phyloP scores from a whole-genome alignment of 192 early-diverging fungal species.

The Coemansia sp. region DNA sequence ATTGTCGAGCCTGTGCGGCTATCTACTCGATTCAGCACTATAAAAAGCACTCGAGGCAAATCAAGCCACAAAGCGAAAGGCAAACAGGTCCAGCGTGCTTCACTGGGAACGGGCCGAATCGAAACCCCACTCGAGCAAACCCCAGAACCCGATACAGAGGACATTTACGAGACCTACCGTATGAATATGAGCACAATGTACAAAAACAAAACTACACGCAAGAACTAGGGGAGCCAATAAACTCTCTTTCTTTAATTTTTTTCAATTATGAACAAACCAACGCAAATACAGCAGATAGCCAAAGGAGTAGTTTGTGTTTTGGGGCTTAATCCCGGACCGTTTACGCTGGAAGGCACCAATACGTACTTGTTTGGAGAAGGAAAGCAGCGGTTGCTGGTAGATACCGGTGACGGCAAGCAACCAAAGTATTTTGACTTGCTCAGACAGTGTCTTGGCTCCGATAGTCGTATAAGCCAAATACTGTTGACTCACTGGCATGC shows the following conservation, averaged over 20 bases:
- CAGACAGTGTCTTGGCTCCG: constrained; percentile 50
- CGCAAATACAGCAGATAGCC: constrained; percentile 57
- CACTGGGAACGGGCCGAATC: constrained; percentile 22
- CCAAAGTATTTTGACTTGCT: constrained; percentile 64
- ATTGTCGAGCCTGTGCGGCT: constrained; percentile 41
- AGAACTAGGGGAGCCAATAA: background rate
- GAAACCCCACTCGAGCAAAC: background rate
- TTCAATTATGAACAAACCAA: constrained; percentile 50
- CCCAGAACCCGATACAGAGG: constrained; percentile 3
- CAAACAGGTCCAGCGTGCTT: constrained; percentile 10
- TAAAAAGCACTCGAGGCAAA: constrained; percentile 1
- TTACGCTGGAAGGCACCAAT: constrained; percentile 86
- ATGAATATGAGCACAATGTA: constrained; percentile 39
- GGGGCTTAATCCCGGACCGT: constrained; percentile 76
- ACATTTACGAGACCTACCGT: constrained; percentile 28
- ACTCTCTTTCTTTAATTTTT: background rate
- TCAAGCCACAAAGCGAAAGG: constrained; percentile 3
- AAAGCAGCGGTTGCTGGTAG: constrained; percentile 64
- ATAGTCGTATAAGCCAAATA: constrained; percentile 56
- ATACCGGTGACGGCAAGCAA: constrained; percentile 72
- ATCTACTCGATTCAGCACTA: constrained; percentile 33
- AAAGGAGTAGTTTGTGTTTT: constrained; percentile 64
- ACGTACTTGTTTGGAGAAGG: constrained; percentile 85
- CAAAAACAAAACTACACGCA: constrained; percentile 3
- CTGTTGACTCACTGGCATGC: constrained; percentile 78